A percentile compares a stretch with the other conserved stretches of the same genome.
phyloP scores from a whole-genome alignment of 176 grass and related monocot genomes.

The Poa pratensis region DNA sequence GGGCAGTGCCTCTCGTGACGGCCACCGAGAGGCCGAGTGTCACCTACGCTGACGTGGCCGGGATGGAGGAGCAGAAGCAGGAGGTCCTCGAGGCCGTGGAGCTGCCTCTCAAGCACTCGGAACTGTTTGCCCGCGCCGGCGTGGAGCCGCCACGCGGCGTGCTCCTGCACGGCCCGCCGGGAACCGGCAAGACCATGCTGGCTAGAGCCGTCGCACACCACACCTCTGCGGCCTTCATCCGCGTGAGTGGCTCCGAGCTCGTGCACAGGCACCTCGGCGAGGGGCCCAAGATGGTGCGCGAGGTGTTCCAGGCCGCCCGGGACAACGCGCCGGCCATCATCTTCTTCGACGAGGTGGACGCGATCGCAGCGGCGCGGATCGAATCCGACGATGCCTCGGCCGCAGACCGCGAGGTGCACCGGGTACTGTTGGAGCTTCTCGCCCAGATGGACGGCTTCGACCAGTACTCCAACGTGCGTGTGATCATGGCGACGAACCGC shows the following conservation, averaged over 20 bases:
- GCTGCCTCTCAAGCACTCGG: conserved; percentile 50
- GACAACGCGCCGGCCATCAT: conserved; percentile 40
- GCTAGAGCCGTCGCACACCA: conserved; percentile 46
- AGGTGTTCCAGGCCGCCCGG: conserved; percentile 52
- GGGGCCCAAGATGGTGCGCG: conserved; percentile 41
- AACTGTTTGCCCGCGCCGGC: conserved; percentile 44
- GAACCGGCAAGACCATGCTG: conserved; percentile 54
- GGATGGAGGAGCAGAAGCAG: conserved; percentile 50
- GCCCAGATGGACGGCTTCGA: conserved; percentile 59
- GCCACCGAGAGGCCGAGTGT: conserved; percentile 27
- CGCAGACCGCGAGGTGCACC: conserved; percentile 36
- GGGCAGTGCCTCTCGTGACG: neutral
- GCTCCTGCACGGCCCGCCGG: conserved; percentile 45
- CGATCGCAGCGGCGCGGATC: conserved; percentile 34
- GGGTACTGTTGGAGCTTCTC: conserved; percentile 53
- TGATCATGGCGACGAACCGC: conserved; percentile 60
- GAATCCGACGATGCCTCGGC: conserved; percentile 1
- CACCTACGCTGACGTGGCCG: conserved; percentile 52
- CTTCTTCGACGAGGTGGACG: conserved; percentile 60
- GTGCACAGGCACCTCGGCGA: neutral
- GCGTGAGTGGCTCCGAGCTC: conserved; percentile 39
- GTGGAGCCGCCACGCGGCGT: conserved; percentile 51
- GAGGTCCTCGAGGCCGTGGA: conserved; percentile 52
- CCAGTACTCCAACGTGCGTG: conserved; percentile 31
- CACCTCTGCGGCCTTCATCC: conserved; percentile 51